Percentiles rank a stretch among this genome's conserved stretches.
Conservation (phyloP, 2,329 filamentous ascomycete genomes). For the Alternaria triticina region DNA sequence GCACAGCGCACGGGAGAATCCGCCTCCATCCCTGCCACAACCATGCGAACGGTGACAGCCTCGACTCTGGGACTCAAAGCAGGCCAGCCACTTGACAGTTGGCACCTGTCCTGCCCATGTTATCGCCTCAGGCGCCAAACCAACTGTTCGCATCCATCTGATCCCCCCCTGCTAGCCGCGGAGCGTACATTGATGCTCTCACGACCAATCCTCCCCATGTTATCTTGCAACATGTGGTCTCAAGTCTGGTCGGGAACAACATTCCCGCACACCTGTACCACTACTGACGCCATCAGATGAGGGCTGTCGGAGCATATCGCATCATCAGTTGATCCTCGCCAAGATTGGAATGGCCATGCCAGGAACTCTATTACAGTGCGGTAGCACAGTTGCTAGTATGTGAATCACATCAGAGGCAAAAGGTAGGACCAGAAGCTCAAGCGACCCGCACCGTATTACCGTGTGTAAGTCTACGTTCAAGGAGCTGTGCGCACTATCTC, state of each 20-base stretch:
- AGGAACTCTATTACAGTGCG: conserved; percentile 21
- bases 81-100: conserved; percentile 34
- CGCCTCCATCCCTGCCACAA: conserved; percentile 30
- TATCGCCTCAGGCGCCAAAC: conserved; percentile 45
- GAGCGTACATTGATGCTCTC: conserved; percentile 4
- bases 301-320: conserved; percentile 14
- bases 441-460: conserved; percentile 36
- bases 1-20: conserved; percentile 31
- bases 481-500: neutral
- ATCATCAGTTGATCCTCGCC: conserved; percentile 23
- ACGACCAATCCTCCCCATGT: conserved; percentile 14
- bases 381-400: conserved; percentile 22
- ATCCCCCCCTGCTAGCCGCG: conserved; percentile 22
- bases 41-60: conserved; percentile 46
- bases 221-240: conserved; percentile 35
- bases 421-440: conserved; percentile 32
- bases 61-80: conserved; percentile 21
- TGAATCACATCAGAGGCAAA: conserved; percentile 17
- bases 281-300: conserved; percentile 37
- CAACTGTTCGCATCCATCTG: conserved; percentile 44
- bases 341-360: conserved; percentile 13
- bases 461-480: conserved; percentile 24
- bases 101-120: conserved; percentile 20
- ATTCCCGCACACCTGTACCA: conserved; percentile 33
- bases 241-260: conserved; percentile 17